Evolutionary conservation across 345 rosid genomes (phyloP), one percentile per base, ranked within the genome.

Genomic region (Populus alba): DNA sequence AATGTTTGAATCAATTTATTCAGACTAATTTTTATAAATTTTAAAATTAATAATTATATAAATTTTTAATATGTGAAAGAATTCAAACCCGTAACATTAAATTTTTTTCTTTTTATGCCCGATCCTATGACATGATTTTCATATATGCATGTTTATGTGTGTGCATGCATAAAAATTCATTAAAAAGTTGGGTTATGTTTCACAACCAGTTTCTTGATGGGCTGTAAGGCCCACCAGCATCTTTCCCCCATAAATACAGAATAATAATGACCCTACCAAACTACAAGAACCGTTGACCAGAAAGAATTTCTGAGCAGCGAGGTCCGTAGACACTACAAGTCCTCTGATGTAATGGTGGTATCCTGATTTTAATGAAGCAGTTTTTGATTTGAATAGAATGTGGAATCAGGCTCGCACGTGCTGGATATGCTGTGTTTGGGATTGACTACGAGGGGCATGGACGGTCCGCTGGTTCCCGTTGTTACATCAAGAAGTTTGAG

Each of bases 371-470:
- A 23, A 69, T 69, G 16, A 4, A 23, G 18, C 18, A 23, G 29
- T 0, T 12, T 37, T 51, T 73, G 17, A 38, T 66, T 79, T 39
- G 27, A 49, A 73, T 37, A 91, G 99, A 94, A 82, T 90, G 97
- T 73, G 98, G 99, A 81, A 82, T 83, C 75, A 90, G 97, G 83
- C 83, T 95, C 38, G 94, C 99, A n/a, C 51, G 82, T 27, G 94
- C 93, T 0, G 87, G 90, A 29, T 92, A 89, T 65, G 98, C 94
- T 0, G 99, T 91, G 77, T 94, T 92, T 68, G 99, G 99, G 66
- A 85, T 95, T 65, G 98, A 95, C 79, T 92, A 95, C 29, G 96
- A 92, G 79, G 98, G 99, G 2, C 99, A 95, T 53, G 99, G 99
- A 22, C 90, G 87, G 51, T 95, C 99, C 55, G 81, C 76, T 70